Evolutionary conservation across 495 filamentous ascomycete genomes (phyloP).

Genomic region (Neurospora sp.): DNA sequence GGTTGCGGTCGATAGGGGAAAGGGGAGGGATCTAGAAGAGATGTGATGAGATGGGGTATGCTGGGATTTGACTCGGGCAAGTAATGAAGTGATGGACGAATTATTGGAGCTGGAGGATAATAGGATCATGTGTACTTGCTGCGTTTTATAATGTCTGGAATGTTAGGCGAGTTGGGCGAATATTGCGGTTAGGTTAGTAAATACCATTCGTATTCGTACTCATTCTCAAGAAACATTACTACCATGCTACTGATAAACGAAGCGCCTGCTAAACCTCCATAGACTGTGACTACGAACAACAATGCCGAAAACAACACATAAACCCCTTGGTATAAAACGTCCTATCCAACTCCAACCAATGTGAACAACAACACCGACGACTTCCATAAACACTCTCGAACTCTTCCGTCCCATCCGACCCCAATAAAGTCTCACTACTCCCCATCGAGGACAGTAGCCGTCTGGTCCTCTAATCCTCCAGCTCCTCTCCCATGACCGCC

Average conservation of each 20-base stretch:
- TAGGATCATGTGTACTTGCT: background rate
- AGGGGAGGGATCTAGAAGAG: background rate
- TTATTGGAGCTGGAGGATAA: background rate
- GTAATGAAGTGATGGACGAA: background rate
- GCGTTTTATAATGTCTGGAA: background rate
- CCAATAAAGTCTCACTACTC: background rate
- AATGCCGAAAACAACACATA: constrained; percentile 17
- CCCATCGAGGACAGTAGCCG: background rate
- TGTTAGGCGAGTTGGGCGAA: background rate
- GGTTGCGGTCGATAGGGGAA: background rate
- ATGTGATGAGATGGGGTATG: background rate
- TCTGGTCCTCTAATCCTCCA: constrained; percentile 21
- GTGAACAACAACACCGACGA: constrained; percentile 5
- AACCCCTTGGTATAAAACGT: constrained; percentile 15
- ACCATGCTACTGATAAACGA: background rate
- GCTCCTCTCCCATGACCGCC: constrained; percentile 65
- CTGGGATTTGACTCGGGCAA: background rate
- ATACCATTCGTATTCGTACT: background rate
- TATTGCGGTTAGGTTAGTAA: background rate
- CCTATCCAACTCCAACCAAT: constrained; percentile 18
- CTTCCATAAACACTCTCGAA: background rate
- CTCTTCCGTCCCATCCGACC: background rate
- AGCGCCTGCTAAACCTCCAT: constrained; percentile 7
- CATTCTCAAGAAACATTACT: background rate
- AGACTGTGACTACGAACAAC: constrained; percentile 1